Evolutionary conservation across 2,329 filamentous ascomycete species (phyloP), one percentile per base, ranked within the genome.

Genomic region (Paecilomyces variotii): DNA sequence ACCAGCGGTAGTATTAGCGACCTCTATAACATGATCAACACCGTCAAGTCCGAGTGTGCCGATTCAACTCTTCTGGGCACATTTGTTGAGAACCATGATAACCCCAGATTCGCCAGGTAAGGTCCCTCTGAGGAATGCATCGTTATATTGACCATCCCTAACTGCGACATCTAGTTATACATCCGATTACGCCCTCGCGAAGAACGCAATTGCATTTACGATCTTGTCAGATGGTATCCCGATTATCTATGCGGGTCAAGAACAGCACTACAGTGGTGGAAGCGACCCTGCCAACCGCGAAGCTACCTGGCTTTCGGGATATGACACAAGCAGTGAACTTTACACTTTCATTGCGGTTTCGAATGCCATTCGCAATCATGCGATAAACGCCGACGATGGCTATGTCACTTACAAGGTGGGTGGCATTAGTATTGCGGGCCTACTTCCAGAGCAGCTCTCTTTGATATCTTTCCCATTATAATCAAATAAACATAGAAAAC

Each of bases 181-280:
- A 6, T 54, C 59, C 14, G 71, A 74, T 56, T 64, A 65, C 4
- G 67, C 71, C 2, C 77, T 85, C 1, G 80, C 84, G 26, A 83
- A 85, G 71, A 88, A 88, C 64, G 80, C 81, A 1, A 76, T 87
- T 49, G 78, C 84, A 0, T 88, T 84, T 64, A 79, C 81, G 11
- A 79, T 88, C 51, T 77, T 88, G 4, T 65, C 72, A 0, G 72
- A 86, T 56, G 86, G 86, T 2, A 84, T 88, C 56, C 85, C 85
- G 1, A 84, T 87, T 55, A 66, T 88, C 56, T 89, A 88, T 70
- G 80, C 87, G 58, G 86, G 86, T n/a, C 83, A 86, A 59, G 86
- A 88, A 69, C 85, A 88, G 67, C 83, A 82, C 58, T 87, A 81
- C 65, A 69, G 73, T 1, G 81, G 81, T 25, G 80, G 78, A n/a